A percentile compares a stretch with the other conserved stretches of the same genome.
phyloP scores from a whole-genome alignment of 2,329 filamentous ascomycete genomes.

The Xylaria arbuscula region DNA sequence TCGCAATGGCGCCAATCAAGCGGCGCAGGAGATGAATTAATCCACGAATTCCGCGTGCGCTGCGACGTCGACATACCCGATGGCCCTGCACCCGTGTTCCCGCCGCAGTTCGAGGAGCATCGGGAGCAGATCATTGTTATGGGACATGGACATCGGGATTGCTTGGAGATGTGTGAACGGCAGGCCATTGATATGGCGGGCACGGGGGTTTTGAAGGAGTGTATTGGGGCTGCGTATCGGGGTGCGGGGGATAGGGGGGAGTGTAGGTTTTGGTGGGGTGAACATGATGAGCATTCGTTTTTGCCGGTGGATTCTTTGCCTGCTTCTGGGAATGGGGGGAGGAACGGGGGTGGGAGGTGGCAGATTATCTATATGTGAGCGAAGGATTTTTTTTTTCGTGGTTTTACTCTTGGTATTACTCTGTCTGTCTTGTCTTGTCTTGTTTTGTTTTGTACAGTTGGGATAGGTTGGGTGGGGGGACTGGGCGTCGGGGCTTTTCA shows the following conservation, averaged over 20 bases:
- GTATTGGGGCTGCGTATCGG: constrained; percentile 42
- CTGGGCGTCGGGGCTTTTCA: not conserved
- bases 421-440: not conserved
- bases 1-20: constrained; percentile 15
- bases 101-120: constrained; percentile 14
- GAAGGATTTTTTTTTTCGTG: not conserved
- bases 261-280: constrained; percentile 33
- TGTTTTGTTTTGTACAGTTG: not conserved
- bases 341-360: constrained; percentile 13
- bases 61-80: constrained; percentile 38
- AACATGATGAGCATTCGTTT: constrained; percentile 33
- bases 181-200: constrained; percentile 35
- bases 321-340: not conserved
- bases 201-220: constrained; percentile 34
- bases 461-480: no score
- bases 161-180: constrained; percentile 43
- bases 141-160: constrained; percentile 26
- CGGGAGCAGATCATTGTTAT: not conserved
- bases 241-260: constrained; percentile 21
- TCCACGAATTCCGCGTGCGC: constrained; percentile 43
- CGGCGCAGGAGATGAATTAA: constrained; percentile 27
- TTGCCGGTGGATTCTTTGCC: constrained; percentile 40
- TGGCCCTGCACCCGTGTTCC: constrained; percentile 19
- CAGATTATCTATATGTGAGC: constrained; percentile 38
- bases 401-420: not conserved